phyloP scores from a whole-genome alignment of 2,329 filamentous ascomycete genomes.

The Cylindrodendrum hubeiense region DNA sequence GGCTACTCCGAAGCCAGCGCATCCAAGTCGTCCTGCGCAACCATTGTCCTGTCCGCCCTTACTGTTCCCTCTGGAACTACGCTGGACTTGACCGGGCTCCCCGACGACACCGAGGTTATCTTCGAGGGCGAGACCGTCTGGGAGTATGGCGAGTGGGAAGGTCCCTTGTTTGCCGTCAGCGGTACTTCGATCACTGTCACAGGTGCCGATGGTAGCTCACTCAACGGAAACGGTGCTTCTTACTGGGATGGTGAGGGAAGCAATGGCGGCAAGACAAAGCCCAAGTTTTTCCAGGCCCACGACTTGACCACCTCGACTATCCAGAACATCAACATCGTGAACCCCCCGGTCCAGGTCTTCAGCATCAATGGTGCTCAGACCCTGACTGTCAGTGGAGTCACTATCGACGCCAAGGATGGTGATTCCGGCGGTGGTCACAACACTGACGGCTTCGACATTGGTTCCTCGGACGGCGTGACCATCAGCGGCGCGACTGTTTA shows the following conservation, averaged over 20 bases:
- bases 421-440: slow-evolving; percentile 21
- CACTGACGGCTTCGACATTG: slow-evolving; percentile 25
- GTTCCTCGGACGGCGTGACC: slow-evolving; percentile 17
- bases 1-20: slow-evolving; percentile 18
- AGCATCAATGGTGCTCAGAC: slow-evolving; percentile 22
- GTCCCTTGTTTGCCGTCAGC: slow-evolving; percentile 20
- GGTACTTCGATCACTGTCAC: slow-evolving; percentile 17
- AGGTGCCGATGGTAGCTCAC: slow-evolving; percentile 12
- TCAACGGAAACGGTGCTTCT: slow-evolving; percentile 16
- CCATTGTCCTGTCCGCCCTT: slow-evolving; percentile 16
- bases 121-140: slow-evolving; percentile 23
- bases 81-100: slow-evolving; percentile 18
- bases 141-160: slow-evolving; percentile 22
- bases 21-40: slow-evolving; percentile 17
- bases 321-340: slow-evolving; percentile 16
- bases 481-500: slow-evolving; percentile 18
- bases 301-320: slow-evolving; percentile 23
- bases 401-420: slow-evolving; percentile 17
- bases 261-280: slow-evolving; percentile 27
- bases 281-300: slow-evolving; percentile 27
- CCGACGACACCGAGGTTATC: slow-evolving; percentile 19
- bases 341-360: slow-evolving; percentile 23
- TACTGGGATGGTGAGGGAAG: slow-evolving; percentile 26
- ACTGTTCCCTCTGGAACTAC: slow-evolving; percentile 19
- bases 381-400: slow-evolving; percentile 13